Conservation (phyloP, 202 grass and related monocot species). For the Eragrostis tef region DNA sequence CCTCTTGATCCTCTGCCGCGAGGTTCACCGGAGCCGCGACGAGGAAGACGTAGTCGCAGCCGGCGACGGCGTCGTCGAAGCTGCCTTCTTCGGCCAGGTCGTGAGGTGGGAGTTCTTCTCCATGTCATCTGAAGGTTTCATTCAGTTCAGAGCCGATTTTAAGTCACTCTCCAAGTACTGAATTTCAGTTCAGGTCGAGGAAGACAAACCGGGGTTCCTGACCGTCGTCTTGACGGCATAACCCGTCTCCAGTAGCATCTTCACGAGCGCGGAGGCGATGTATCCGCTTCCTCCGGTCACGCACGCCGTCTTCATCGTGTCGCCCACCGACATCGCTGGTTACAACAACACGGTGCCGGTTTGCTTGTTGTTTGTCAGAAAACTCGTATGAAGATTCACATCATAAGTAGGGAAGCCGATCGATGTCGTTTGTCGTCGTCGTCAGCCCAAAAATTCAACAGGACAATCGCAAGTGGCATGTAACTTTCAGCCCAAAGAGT, state of each 20-base stretch:
- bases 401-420: too few relatives aligned
- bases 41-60: constrained; percentile 60
- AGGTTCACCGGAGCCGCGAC: constrained; percentile 60
- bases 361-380: too few relatives aligned
- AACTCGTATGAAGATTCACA: too few relatives aligned
- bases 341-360: too few relatives aligned
- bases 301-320: constrained; percentile 43
- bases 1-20: constrained; percentile 53
- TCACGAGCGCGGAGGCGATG: constrained; percentile 58
- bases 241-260: constrained; percentile 58
- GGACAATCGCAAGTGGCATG: too few relatives aligned
- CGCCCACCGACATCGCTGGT: background rate
- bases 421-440: too few relatives aligned
- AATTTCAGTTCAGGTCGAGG: too few relatives aligned
- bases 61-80: constrained; percentile 58
- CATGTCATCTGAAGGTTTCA: constrained; percentile 33
- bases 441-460: too few relatives aligned
- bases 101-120: constrained; percentile 30
- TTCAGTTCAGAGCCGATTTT: background rate
- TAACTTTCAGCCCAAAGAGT: too few relatives aligned
- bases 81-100: constrained; percentile 61
- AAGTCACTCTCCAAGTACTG: background rate
- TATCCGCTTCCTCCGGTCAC: constrained; percentile 62
- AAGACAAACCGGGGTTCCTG: constrained; percentile 53
- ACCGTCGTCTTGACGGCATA: constrained; percentile 59